phyloP scores from a whole-genome alignment of 2,329 filamentous ascomycete genomes.

The Diaporthe sp. region DNA sequence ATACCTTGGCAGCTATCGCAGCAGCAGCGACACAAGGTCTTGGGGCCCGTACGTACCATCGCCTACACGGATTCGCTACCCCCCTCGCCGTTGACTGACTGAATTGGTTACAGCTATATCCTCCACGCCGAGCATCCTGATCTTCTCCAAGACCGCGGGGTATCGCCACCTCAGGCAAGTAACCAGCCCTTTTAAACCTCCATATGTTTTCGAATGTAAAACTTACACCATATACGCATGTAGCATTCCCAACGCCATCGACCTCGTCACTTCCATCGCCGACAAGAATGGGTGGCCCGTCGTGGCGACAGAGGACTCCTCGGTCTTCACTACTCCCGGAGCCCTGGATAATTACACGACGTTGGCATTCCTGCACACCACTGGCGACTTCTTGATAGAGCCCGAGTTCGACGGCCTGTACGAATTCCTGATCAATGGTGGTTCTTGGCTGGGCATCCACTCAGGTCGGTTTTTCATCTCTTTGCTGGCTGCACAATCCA shows the following conservation, averaged over 20 bases:
- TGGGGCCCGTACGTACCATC: not conserved
- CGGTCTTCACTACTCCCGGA: not conserved
- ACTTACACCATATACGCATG: not conserved
- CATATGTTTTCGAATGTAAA: not conserved
- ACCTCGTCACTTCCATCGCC: slow-evolving; percentile 8
- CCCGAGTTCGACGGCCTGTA: slow-evolving; percentile 3
- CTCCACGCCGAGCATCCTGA: slow-evolving; percentile 1
- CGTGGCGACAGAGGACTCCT: not conserved
- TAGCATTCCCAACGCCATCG: not conserved
- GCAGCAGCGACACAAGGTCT: not conserved
- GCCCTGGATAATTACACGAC: not conserved
- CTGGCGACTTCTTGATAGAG: not conserved
- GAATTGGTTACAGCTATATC: not conserved
- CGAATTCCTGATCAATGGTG: not conserved
- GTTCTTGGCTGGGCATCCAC: slow-evolving; percentile 3
- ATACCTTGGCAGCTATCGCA: not conserved
- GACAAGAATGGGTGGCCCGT: not conserved
- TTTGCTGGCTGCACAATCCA: too few species aligned
- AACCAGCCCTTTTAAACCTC: not conserved
- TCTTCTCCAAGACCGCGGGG: not conserved
- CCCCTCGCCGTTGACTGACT: not conserved
- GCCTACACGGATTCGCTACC: not conserved
- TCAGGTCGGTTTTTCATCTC: not conserved
- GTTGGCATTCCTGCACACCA: not conserved
- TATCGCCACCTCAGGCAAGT: not conserved